A percentile compares a stretch with the other conserved stretches of the same genome.
Evolutionary conservation across 129 eudicot species (phyloP).

Genomic region (Deinandra increscens): DNA sequence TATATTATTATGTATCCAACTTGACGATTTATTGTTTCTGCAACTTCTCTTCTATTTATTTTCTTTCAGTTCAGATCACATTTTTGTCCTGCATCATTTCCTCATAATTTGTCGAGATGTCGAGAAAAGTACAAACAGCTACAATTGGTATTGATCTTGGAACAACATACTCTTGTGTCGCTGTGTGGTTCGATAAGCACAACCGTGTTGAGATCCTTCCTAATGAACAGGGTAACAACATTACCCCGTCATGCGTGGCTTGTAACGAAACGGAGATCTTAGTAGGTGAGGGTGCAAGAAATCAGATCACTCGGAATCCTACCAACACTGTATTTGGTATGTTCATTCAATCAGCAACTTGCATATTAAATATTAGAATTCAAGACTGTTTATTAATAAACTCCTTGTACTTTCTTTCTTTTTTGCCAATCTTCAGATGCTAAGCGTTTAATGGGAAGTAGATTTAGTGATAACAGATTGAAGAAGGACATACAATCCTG

Average conservation of each 20-base stretch:
- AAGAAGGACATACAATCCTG: too few relatives aligned
- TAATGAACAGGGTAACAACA: not conserved
- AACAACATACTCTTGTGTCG: not conserved
- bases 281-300: not conserved
- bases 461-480: too few relatives aligned
- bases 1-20: too few relatives aligned
- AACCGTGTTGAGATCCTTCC: not conserved
- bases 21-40: too few relatives aligned
- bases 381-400: too few relatives aligned
- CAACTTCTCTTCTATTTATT: too few relatives aligned
- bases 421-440: too few relatives aligned
- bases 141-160: not conserved
- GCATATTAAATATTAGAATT: too few relatives aligned
- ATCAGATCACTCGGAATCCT: not conserved
- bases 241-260: not conserved
- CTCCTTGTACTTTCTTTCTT: not conserved
- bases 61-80: too few relatives aligned
- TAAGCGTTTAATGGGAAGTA: too few relatives aligned
- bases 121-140: not conserved
- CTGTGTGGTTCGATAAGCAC: not conserved
- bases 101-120: too few relatives aligned
- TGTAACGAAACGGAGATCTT: not conserved
- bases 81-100: too few relatives aligned
- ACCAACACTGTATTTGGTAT: not conserved
- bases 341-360: not conserved